Evolutionary conservation across 192 early-diverging fungal genomes (phyloP).

Genomic region (Diversispora eburnea): DNA sequence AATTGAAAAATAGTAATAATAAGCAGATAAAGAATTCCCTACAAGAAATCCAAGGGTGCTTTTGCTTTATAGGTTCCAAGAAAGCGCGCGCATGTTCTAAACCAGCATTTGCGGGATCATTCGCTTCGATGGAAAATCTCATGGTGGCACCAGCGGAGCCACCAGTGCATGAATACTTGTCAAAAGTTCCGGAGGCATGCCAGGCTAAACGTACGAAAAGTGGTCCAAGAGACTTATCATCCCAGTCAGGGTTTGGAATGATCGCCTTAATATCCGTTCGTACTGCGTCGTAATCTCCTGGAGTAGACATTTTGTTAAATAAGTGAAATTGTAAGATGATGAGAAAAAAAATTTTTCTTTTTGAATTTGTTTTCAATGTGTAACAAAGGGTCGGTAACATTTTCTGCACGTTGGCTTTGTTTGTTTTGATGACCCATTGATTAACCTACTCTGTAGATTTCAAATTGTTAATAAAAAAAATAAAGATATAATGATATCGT

Average conservation of each 20-base stretch:
- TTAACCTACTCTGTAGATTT: no score
- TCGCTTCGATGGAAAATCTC: slow-evolving; percentile 53
- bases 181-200: slow-evolving; percentile 72
- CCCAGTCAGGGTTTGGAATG: slow-evolving; percentile 37
- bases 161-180: slow-evolving; percentile 50
- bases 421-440: no score
- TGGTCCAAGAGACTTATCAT: slow-evolving; percentile 68
- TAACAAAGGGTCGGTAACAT: no score
- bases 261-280: slow-evolving; percentile 12
- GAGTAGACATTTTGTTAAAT: no score
- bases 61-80: slow-evolving; percentile 63
- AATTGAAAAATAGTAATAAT: not conserved
- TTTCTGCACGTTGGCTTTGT: no score
- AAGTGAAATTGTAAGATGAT: no score
- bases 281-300: no score
- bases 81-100: slow-evolving; percentile 41
- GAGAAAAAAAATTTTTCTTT: no score
- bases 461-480: no score
- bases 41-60: slow-evolving; percentile 56
- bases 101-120: slow-evolving; percentile 69
- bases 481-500: no score
- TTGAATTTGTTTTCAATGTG: no score
- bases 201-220: slow-evolving; percentile 54
- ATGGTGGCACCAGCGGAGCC: slow-evolving; percentile 71
- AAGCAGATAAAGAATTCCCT: not conserved